Base-by-base conservation (phyloP, 352 stramenopile species). In the Globisporangium heterothallicum region DNA sequence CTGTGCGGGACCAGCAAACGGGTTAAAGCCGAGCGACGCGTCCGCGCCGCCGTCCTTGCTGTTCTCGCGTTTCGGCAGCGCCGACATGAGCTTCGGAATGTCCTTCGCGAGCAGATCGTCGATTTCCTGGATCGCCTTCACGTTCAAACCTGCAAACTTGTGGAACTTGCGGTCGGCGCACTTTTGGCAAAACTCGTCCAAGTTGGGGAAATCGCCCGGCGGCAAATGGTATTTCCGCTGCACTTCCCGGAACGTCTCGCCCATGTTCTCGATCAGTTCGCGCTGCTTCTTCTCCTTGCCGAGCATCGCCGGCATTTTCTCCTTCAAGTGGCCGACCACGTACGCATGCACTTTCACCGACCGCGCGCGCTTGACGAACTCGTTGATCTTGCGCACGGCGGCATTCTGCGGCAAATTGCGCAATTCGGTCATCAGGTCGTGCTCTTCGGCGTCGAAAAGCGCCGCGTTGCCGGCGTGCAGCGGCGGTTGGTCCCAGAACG, bases 281-380 rank as follows among this genome's bases (percentile, higher is more conserved):
- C 92, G 66, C 68, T 99, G 95, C 59, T 98, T 98, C 72, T 98
- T 98, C 35, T 98, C 94, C 63, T 99, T 98, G 24, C 96, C 94
- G 59, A 98, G 93, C 48, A 99, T 82, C 35, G 86, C 70, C 6
- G 97, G 97, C 96, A 99, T 99, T 70, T 99, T 88, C 56, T 92
- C 77, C 26, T 86, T 76, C 34, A 99, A 66, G 62, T 99, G 96
- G 54, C 97, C 90, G 56, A 99, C 95, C 50, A 99, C 89, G 64
- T 98, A 99, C 6, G 95, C 94, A 58, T 99, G 97, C 27, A 98
- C 92, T 60, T 98, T 98, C 30, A 94, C 87, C 10, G 99, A 88
- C 25, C 92, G 72, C 41, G 91, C 90, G 22, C 94, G 85, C 61
- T 99, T 98, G 14, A 98, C 95, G 14, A 99, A 76, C 55, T 98